phyloP scores from a whole-genome alignment of 768 basidiomycete genomes.

The Xerocomellus intermedius region DNA sequence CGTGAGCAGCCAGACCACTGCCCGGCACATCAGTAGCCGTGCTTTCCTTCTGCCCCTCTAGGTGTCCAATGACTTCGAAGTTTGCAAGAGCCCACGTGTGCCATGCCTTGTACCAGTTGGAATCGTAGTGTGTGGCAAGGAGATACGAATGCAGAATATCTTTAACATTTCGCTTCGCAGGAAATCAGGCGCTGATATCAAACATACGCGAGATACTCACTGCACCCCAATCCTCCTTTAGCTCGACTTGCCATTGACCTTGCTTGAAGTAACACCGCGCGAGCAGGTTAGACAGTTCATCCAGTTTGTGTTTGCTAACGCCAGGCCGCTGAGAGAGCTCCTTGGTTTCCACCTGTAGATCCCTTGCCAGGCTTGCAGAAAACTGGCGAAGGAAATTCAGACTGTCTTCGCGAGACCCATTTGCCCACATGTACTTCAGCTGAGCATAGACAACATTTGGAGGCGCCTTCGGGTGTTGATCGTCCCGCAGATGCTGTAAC shows the following conservation, averaged over 20 bases:
- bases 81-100: conserved; percentile 98
- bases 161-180: conserved; percentile 64
- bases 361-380: conserved; percentile 68
- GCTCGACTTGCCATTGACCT: conserved; percentile 88
- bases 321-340: conserved; percentile 50
- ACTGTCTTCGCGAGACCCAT: conserved; percentile 72
- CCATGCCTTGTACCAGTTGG: conserved; percentile 99
- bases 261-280: conserved; percentile 96
- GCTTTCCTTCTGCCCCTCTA: conserved; percentile 65
- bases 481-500: conserved; percentile 49
- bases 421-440: conserved; percentile 94
- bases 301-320: conserved; percentile 58
- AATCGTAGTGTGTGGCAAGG: conserved; percentile 87
- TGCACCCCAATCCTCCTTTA: conserved; percentile 75
- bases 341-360: conserved; percentile 62
- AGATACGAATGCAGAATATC: conserved; percentile 84
- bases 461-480: conserved; percentile 69
- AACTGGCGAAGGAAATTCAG: conserved; percentile 83
- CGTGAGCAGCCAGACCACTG: conserved; percentile 70
- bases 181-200: conserved; percentile 10
- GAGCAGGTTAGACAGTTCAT: conserved; percentile 79
- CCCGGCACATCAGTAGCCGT: conserved; percentile 57
- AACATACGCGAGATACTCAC: conserved; percentile 44
- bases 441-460: conserved; percentile 97
- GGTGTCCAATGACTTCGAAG: conserved; percentile 84